Evolutionary conservation across 2,329 filamentous ascomycete genomes (phyloP).

Genomic region (Aspergillus viridinutans): DNA sequence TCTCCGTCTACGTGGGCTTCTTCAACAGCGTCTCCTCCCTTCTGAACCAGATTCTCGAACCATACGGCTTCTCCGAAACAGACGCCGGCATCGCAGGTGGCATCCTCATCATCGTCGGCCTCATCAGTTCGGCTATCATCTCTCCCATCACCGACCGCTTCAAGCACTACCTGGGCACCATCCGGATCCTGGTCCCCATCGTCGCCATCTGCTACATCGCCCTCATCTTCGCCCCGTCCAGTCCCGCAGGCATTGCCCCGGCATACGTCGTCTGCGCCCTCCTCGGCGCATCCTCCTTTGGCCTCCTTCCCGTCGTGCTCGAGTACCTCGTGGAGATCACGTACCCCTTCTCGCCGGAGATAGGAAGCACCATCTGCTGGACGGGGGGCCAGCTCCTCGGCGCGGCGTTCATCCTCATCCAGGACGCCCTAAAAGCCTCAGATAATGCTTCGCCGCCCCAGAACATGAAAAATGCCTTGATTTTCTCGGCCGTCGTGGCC

Average conservation of each 20-base stretch:
- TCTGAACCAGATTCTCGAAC: conserved; percentile 82
- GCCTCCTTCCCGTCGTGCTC: conserved; percentile 74
- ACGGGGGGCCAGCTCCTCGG: conserved; percentile 80
- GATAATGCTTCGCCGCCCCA: conserved; percentile 53
- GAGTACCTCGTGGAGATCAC: conserved; percentile 86
- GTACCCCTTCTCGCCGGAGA: conserved; percentile 79
- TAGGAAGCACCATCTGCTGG: conserved; percentile 82
- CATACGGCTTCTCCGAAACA: conserved; percentile 78
- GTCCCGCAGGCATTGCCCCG: conserved; percentile 44
- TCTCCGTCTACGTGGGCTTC: conserved; percentile 77
- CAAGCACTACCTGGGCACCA: conserved; percentile 69
- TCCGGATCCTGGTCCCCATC: conserved; percentile 71
- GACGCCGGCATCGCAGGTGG: conserved; percentile 87
- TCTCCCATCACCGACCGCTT: conserved; percentile 81
- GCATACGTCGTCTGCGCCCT: conserved; percentile 72
- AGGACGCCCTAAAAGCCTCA: conserved; percentile 63
- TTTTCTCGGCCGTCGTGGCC: conserved; percentile 74
- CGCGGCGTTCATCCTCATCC: conserved; percentile 76
- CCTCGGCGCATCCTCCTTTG: conserved; percentile 75
- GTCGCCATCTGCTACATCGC: conserved; percentile 69
- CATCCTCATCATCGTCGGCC: conserved; percentile 81
- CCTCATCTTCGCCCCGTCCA: conserved; percentile 75
- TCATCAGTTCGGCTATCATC: conserved; percentile 69
- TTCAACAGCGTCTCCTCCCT: conserved; percentile 91
- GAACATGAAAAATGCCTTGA: conserved; percentile 70